These are phyloP conservation scores for Parasitella parasitica DNA, from an alignment of 371 early-diverging fungal genomes.

Conservation along the genomic window DNA sequence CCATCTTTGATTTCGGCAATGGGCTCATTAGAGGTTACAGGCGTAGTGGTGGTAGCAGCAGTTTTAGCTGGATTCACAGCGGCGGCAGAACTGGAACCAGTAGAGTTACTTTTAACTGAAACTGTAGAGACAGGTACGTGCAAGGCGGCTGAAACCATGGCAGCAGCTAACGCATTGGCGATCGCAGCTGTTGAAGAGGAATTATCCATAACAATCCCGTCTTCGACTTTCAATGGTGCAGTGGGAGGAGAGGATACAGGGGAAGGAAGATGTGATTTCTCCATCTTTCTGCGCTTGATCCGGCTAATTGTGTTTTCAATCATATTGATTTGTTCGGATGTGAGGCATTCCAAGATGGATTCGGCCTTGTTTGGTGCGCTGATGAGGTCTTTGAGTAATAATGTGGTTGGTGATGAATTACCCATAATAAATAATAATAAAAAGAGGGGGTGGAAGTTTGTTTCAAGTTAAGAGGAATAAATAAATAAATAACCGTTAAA, in stretches of 20 bases:
- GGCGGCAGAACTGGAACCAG: neutral
- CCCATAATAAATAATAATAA: slow-evolving; percentile 2
- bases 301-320: slow-evolving; percentile 41
- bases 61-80: slow-evolving; percentile 15
- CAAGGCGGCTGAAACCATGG: slow-evolving; percentile 33
- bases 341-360: slow-evolving; percentile 33
- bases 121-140: neutral
- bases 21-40: slow-evolving; percentile 34
- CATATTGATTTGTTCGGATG: slow-evolving; percentile 38
- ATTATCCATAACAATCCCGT: slow-evolving; percentile 1
- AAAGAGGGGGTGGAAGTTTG: neutral
- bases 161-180: slow-evolving; percentile 36
- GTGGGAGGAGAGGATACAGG: slow-evolving; percentile 10
- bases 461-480: slow-evolving; percentile 1
- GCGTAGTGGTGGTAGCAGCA: neutral
- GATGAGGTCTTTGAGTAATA: slow-evolving; percentile 37
- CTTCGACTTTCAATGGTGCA: slow-evolving; percentile 7
- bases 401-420: slow-evolving; percentile 11
- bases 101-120: neutral
- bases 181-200: slow-evolving; percentile 25
- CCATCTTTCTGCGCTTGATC: slow-evolving; percentile 43
- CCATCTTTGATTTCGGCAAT: slow-evolving; percentile 55
- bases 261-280: slow-evolving; percentile 21
- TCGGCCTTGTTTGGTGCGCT: slow-evolving; percentile 41
- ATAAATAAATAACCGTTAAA: neutral